Percentiles rank a stretch among this genome's conserved stretches.
phyloP scores from a whole-genome alignment of 2,329 filamentous ascomycete genomes.

The Cercospora citrullina region DNA sequence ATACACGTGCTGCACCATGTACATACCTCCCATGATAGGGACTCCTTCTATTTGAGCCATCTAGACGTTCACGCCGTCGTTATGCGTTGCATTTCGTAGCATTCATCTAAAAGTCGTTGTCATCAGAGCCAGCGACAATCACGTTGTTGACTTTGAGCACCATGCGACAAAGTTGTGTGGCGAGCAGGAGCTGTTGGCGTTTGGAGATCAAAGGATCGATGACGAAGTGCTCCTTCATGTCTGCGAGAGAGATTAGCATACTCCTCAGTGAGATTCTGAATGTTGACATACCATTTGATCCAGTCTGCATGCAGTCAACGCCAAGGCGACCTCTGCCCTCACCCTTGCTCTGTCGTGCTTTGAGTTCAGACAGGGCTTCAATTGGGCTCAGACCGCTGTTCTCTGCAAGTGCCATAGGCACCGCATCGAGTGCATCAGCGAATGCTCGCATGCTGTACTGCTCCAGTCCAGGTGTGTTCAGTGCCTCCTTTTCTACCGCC shows the following conservation, averaged over 20 bases:
- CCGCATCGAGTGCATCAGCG: conserved; percentile 85
- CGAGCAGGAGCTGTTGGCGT: conserved; percentile 92
- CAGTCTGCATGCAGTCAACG: conserved; percentile 96
- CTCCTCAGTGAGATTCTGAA: neutral
- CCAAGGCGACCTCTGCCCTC: conserved; percentile 76
- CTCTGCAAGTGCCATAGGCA: conserved; percentile 95
- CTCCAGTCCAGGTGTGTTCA: conserved; percentile 88
- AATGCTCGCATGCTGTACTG: conserved; percentile 99
- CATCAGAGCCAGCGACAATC: conserved; percentile 83
- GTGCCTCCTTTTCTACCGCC: conserved; percentile 90
- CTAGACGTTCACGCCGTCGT: conserved; percentile 15
- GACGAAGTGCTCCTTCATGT: conserved; percentile 97
- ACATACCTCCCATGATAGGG: conserved; percentile 22
- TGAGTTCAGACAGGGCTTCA: conserved; percentile 89
- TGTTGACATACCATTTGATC: conserved; percentile 68
- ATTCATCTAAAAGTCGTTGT: conserved; percentile 70
- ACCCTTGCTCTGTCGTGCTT: conserved; percentile 88
- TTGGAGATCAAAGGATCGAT: conserved; percentile 98
- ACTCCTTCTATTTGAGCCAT: conserved; percentile 7
- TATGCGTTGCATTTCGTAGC: conserved; percentile 9
- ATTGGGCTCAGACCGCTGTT: conserved; percentile 97
- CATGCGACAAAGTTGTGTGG: conserved; percentile 97
- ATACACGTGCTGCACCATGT: conserved; percentile 23
- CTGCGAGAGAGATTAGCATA: conserved; percentile 42
- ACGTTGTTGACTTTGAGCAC: conserved; percentile 96